phyloP scores from a whole-genome alignment of 179 eudicot genomes.

The Beta macrorhiza region DNA sequence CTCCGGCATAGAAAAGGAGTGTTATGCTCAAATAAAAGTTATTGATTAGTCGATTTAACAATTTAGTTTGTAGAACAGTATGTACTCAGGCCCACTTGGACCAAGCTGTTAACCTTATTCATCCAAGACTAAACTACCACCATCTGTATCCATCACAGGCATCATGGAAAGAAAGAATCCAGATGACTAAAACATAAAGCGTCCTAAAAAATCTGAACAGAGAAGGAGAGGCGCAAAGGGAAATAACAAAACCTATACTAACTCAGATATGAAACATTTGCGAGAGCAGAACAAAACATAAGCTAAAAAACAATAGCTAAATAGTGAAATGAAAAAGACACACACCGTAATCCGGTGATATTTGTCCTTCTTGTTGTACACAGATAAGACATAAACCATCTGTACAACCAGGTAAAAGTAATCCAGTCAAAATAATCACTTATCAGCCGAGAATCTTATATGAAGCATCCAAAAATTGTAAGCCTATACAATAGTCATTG shows the following conservation, averaged over 20 bases:
- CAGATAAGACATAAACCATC: slow-evolving; percentile 94
- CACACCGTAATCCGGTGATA: slow-evolving; percentile 86
- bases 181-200: not conserved
- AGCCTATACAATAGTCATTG: not conserved
- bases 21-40: not conserved
- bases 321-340: slow-evolving; percentile 20
- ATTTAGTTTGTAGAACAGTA: not conserved
- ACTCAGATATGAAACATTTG: not conserved
- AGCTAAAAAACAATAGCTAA: slow-evolving; percentile 11
- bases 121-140: slow-evolving; percentile 11
- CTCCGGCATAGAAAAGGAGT: not conserved
- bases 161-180: not conserved
- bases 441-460: not conserved
- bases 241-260: slow-evolving; percentile 15
- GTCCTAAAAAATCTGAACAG: not conserved
- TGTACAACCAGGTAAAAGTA: slow-evolving; percentile 35
- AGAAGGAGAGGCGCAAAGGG: not conserved
- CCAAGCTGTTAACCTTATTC: not conserved
- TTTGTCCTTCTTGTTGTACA: slow-evolving; percentile 96
- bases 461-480: not conserved
- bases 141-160: slow-evolving; percentile 11
- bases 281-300: not conserved
- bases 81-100: not conserved
- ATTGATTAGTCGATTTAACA: not conserved
- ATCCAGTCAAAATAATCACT: slow-evolving; percentile 12